phyloP scores from a whole-genome alignment of 306 rosid genomes.

The Begonia masoniana region DNA sequence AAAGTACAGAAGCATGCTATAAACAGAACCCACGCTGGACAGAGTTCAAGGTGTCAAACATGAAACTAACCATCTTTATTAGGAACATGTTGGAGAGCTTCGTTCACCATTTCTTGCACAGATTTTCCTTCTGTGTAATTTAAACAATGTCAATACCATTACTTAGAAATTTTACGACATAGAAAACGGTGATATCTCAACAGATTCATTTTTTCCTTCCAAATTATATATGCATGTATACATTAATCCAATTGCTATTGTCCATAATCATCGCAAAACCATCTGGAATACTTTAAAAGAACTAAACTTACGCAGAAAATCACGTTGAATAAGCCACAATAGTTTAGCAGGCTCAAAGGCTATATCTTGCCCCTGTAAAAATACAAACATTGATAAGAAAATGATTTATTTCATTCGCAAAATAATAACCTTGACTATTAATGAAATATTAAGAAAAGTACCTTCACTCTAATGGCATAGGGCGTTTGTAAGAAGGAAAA shows the following conservation, averaged over 20 bases:
- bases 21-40: conserved; percentile 6
- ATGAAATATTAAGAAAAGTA: conserved; percentile 20
- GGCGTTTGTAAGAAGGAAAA: conserved; percentile 23
- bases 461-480: conserved; percentile 75
- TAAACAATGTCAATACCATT: conserved; percentile 1
- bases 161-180: no score
- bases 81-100: conserved; percentile 77
- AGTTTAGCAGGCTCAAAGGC: conserved; percentile 99
- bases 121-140: conserved; percentile 71
- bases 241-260: no score
- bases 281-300: not conserved
- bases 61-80: conserved; percentile 55
- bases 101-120: conserved; percentile 87
- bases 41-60: conserved; percentile 4
- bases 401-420: no score
- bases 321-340: conserved; percentile 98
- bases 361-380: conserved; percentile 76
- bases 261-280: no score
- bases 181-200: no score
- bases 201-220: no score
- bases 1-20: conserved; percentile 6
- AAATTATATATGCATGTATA: no score
- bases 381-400: conserved; percentile 4
- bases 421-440: not conserved
- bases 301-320: conserved; percentile 72